These are phyloP conservation scores for Solanum etuberosum DNA, from an alignment of 257 asterid species.

Conservation along the genomic window DNA sequence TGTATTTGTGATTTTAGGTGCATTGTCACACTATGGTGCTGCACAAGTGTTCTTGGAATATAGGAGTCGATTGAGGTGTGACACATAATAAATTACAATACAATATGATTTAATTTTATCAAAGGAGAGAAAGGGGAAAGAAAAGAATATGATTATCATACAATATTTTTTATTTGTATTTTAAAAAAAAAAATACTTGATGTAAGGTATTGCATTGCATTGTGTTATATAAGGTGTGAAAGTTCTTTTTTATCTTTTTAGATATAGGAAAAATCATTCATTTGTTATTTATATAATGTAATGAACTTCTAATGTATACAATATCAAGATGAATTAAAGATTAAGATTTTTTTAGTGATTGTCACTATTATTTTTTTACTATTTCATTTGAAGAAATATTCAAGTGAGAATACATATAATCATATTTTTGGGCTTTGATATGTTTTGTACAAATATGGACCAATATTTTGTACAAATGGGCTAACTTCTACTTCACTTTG, in stretches of 20 bases:
- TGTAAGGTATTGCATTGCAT: not conserved
- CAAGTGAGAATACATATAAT: not conserved
- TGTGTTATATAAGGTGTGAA: not conserved
- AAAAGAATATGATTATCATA: not conserved
- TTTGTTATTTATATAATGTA: not conserved
- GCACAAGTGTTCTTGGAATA: constrained; percentile 56
- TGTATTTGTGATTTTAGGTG: constrained; percentile 79
- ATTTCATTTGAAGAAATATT: not conserved
- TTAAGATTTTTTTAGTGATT: not conserved
- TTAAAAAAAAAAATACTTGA: not conserved
- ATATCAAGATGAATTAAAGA: not conserved
- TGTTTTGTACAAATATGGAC: not conserved
- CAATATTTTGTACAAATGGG: not conserved
- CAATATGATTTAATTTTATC: not conserved
- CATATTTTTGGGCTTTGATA: not conserved
- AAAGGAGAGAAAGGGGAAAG: not conserved
- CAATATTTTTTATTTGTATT: not conserved
- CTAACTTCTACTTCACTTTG: not conserved
- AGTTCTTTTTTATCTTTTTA: not conserved
- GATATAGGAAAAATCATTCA: not conserved
- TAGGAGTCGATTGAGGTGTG: constrained; percentile 43
- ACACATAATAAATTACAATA: not conserved
- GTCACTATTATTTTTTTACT: not conserved
- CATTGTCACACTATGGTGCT: constrained; percentile 92
- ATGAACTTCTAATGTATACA: not conserved